phyloP scores from a whole-genome alignment of 768 basidiomycete genomes.

The Mycena galopus region DNA sequence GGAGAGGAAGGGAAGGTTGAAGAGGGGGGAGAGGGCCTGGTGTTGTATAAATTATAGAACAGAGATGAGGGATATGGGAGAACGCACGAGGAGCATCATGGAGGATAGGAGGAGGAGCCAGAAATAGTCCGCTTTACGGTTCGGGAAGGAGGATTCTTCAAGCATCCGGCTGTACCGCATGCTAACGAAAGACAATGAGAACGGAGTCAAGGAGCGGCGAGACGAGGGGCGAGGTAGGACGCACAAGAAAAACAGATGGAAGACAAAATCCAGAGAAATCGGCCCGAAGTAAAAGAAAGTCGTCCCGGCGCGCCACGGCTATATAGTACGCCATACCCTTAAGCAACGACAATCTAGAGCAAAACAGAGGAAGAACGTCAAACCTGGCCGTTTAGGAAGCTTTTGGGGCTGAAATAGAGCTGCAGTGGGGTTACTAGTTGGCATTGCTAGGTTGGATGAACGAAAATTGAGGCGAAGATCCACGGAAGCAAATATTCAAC shows the following conservation, averaged over 20 bases:
- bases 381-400: slow-evolving; percentile 85
- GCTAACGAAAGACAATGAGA: slow-evolving; percentile 54
- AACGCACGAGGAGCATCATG: slow-evolving; percentile 81
- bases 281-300: slow-evolving; percentile 98
- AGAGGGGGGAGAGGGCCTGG: slow-evolving; percentile 85
- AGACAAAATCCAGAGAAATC: slow-evolving; percentile 93
- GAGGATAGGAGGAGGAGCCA: slow-evolving; percentile 92
- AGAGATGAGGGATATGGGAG: neutral
- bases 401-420: slow-evolving; percentile 92
- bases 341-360: neutral
- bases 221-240: slow-evolving; percentile 45
- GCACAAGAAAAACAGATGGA: slow-evolving; percentile 99
- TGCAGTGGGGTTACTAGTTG: slow-evolving; percentile 92
- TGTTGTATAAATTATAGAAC: neutral
- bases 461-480: neutral
- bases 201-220: too few relatives aligned
- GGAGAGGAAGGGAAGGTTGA: slow-evolving; percentile 94
- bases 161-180: slow-evolving; percentile 98
- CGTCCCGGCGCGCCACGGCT: slow-evolving; percentile 91
- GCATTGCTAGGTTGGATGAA: slow-evolving; percentile 82
- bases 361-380: neutral
- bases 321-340: slow-evolving; percentile 17
- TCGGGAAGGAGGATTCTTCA: slow-evolving; percentile 96
- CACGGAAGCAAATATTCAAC: slow-evolving; percentile 48
- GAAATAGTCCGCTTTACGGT: slow-evolving; percentile 92